Percentiles rank a stretch among this genome's conserved stretches.
Evolutionary conservation across 2,329 filamentous ascomycete species (phyloP).

Genomic region (Aspergillus sojae): DNA sequence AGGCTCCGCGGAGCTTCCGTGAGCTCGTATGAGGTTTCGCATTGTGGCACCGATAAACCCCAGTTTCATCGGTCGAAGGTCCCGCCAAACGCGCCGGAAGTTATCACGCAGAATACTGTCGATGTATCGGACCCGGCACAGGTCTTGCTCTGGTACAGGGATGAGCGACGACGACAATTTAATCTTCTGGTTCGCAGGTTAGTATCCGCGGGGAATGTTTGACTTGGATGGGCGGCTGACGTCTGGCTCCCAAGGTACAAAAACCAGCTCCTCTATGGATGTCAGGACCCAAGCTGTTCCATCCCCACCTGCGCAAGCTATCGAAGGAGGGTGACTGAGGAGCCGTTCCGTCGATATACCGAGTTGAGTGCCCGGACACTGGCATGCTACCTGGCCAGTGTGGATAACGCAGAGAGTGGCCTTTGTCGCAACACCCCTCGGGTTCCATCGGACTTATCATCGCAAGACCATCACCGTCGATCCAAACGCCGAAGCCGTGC

Average conservation of each 20-base stretch:
- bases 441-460: slow-evolving; percentile 28
- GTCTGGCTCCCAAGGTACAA: slow-evolving; percentile 62
- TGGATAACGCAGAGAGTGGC: slow-evolving; percentile 72
- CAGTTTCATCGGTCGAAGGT: slow-evolving; percentile 41
- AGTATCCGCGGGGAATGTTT: slow-evolving; percentile 25
- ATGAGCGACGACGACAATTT: slow-evolving; percentile 45
- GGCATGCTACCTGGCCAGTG: slow-evolving; percentile 77
- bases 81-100: slow-evolving; percentile 43
- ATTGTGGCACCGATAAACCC: slow-evolving; percentile 30
- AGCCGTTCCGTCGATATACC: slow-evolving; percentile 76
- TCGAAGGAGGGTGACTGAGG: slow-evolving; percentile 67
- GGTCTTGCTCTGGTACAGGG: slow-evolving; percentile 42
- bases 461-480: slow-evolving; percentile 29
- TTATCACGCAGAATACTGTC: slow-evolving; percentile 43
- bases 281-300: slow-evolving; percentile 67
- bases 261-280: slow-evolving; percentile 79
- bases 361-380: slow-evolving; percentile 79
- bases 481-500: slow-evolving; percentile 36
- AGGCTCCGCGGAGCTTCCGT: slow-evolving; percentile 46
- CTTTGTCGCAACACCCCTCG: slow-evolving; percentile 61
- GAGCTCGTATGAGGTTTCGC: slow-evolving; percentile 33
- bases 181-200: slow-evolving; percentile 70
- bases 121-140: slow-evolving; percentile 40
- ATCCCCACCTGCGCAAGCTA: slow-evolving; percentile 81
- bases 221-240: slow-evolving; percentile 9